These are phyloP conservation scores for Orbilia oligospora DNA, from an alignment of 2,329 filamentous ascomycete species.

Conservation along the genomic window DNA sequence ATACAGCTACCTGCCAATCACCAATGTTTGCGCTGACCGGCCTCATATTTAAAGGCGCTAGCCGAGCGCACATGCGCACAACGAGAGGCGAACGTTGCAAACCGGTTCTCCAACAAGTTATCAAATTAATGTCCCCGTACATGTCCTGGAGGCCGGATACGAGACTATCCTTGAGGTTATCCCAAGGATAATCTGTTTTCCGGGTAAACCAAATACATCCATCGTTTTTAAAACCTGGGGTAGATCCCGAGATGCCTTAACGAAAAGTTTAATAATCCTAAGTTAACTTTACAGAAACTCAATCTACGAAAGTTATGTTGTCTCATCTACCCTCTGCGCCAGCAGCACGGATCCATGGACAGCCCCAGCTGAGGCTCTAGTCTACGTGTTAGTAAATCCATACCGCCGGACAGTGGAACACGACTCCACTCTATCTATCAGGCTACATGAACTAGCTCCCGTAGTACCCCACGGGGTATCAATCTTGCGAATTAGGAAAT, in stretches of 20 bases:
- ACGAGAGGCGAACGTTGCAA: too few species aligned
- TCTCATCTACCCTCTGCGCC: background rate
- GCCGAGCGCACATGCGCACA: too few species aligned
- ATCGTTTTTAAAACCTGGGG: too few species aligned
- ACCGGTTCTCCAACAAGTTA: too few species aligned
- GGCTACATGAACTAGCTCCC: conserved; percentile 8
- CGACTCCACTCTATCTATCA: background rate
- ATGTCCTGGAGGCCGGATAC: too few species aligned
- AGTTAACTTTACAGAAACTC: background rate
- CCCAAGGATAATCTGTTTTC: too few species aligned
- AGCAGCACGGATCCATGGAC: conserved; percentile 12
- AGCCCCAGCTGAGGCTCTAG: background rate
- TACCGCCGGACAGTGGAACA: background rate
- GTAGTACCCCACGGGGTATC: conserved; percentile 22
- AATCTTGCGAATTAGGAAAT: background rate
- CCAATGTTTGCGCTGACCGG: too few species aligned
- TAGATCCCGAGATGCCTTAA: background rate
- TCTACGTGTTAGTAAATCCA: background rate
- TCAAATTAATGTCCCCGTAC: too few species aligned
- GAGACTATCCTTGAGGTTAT: too few species aligned
- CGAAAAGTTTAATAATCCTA: conserved; percentile 7
- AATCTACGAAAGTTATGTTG: background rate
- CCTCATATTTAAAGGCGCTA: too few species aligned
- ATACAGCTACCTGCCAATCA: too few species aligned
- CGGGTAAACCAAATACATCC: too few species aligned